A percentile compares a stretch with the other conserved stretches of the same genome.
These are phyloP conservation scores for Aspergillus sparsus DNA, from an alignment of 495 filamentous ascomycete species.

Conservation along the genomic window DNA sequence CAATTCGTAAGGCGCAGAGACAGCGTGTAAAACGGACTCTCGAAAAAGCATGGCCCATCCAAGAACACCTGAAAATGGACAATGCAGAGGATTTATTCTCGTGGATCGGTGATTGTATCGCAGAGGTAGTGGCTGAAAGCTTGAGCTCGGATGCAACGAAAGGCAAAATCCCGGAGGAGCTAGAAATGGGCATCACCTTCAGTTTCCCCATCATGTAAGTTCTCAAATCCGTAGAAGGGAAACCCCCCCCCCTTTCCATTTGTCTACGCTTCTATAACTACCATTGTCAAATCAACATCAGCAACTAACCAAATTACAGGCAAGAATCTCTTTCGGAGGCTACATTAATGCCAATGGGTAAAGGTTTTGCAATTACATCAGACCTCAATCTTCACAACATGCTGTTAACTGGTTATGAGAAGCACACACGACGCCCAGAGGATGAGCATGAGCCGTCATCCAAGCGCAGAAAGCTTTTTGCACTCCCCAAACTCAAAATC, in stretches of 20 bases:
- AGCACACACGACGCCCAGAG: constrained; percentile 49
- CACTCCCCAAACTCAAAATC: constrained; percentile 67
- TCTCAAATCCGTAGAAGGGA: no score
- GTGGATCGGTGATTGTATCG: constrained; percentile 79
- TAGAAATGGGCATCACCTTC: constrained; percentile 82
- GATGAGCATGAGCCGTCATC: constrained; percentile 48
- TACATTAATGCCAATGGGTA: constrained; percentile 83
- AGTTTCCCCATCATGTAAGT: constrained; percentile 82
- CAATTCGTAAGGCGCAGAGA: constrained; percentile 48
- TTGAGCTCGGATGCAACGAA: constrained; percentile 46
- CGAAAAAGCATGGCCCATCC: constrained; percentile 76
- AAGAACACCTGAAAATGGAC: constrained; percentile 74
- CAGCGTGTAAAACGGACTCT: constrained; percentile 59
- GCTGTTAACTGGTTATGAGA: constrained; percentile 67
- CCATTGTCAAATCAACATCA: neutral
- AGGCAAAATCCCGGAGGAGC: constrained; percentile 50
- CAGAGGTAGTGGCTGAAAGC: constrained; percentile 64
- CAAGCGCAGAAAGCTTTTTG: constrained; percentile 48
- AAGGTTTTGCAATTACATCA: constrained; percentile 77
- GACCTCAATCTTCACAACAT: constrained; percentile 71
- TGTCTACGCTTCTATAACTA: neutral
- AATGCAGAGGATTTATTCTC: constrained; percentile 72
- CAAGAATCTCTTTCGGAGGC: constrained; percentile 75
- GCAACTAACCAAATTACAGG: constrained; percentile 43
- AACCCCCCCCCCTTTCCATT: no score